Conservation (phyloP, 306 rosid genomes). For the Luffa aegyptiaca region DNA sequence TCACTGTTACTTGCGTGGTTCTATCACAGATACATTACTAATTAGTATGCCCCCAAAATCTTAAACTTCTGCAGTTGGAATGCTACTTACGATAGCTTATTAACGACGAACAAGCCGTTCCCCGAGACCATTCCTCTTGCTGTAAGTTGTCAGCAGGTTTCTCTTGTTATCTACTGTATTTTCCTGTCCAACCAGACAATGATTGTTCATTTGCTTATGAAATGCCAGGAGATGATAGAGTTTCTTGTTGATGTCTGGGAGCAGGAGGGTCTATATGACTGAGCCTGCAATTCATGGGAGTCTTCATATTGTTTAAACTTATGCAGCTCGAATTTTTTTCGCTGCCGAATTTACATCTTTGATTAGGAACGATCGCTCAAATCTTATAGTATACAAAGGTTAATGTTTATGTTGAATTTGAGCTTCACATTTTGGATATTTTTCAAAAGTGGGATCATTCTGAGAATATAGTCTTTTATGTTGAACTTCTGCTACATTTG, state of each 20-base stretch:
- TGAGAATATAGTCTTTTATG: background rate
- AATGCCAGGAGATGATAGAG: slow-evolving; percentile 69
- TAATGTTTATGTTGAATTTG: background rate
- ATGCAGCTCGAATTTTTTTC: background rate
- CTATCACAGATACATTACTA: background rate
- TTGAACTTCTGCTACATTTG: background rate
- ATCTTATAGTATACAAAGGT: background rate
- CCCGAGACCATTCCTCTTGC: slow-evolving; percentile 53
- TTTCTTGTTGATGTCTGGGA: slow-evolving; percentile 44
- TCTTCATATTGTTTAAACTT: background rate
- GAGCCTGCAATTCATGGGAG: slow-evolving; percentile 20
- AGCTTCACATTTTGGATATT: background rate
- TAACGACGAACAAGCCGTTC: slow-evolving; percentile 53
- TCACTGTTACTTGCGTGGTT: background rate
- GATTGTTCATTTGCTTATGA: slow-evolving; percentile 7
- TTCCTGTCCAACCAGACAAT: background rate
- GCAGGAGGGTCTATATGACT: slow-evolving; percentile 70
- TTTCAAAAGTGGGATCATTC: background rate
- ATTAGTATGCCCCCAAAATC: background rate
- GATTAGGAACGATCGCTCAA: background rate
- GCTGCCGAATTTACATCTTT: background rate
- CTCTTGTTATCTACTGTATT: background rate
- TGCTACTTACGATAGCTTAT: slow-evolving; percentile 58
- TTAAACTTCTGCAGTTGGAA: slow-evolving; percentile 46
- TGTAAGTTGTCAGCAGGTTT: slow-evolving; percentile 35